Percentiles rank a stretch among this genome's conserved stretches.
These are phyloP conservation scores for Botryotinia globosa DNA, from an alignment of 2,329 filamentous ascomycete species.

Conservation along the genomic window DNA sequence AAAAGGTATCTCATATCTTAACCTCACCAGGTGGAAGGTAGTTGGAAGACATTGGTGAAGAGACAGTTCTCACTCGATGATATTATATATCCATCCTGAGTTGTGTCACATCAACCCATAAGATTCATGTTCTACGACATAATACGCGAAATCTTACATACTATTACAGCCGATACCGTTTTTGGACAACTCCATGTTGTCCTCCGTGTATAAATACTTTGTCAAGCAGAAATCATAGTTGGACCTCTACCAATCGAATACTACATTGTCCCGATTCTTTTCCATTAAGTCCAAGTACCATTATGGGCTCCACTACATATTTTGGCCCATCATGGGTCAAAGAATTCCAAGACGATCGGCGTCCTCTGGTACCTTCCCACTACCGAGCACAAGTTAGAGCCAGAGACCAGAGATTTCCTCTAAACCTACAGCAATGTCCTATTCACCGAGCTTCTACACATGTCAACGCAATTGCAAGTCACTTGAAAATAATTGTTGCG, in stretches of 20 bases:
- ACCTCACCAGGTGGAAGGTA: not conserved
- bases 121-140: not conserved
- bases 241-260: not conserved
- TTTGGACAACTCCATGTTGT: not conserved
- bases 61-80: not conserved
- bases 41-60: not conserved
- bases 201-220: not conserved
- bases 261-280: not conserved
- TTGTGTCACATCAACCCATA: not conserved
- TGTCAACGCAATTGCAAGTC: not conserved
- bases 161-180: not conserved
- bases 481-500: not conserved
- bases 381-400: not conserved
- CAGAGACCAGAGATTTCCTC: not conserved
- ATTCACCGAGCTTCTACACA: not conserved
- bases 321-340: not conserved
- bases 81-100: not conserved
- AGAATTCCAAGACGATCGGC: not conserved
- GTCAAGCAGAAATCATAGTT: not conserved
- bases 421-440: not conserved
- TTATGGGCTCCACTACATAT: not conserved
- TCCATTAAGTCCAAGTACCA: not conserved
- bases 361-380: not conserved
- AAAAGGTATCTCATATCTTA: not conserved
- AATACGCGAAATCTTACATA: not conserved